These are phyloP conservation scores for Lumnitzera racemosa DNA, from an alignment of 345 rosid genomes.

Conservation along the genomic window DNA sequence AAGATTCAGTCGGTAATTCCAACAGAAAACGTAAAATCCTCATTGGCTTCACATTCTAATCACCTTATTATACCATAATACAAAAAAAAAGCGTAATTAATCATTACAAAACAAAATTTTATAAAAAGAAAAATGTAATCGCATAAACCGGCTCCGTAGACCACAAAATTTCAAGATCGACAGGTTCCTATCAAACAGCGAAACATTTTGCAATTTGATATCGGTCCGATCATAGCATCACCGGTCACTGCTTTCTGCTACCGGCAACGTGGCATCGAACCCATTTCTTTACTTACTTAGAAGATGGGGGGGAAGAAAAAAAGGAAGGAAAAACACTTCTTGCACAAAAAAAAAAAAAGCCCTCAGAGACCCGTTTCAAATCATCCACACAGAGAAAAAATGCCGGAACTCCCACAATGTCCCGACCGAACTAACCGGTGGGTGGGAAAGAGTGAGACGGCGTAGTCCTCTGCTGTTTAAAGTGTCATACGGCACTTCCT, in stretches of 20 bases:
- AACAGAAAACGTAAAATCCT: conserved; percentile 29
- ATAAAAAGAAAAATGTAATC: conserved; percentile 22
- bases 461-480: conserved; percentile 15
- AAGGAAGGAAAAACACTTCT: background rate
- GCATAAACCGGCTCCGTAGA: conserved; percentile 56
- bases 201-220: conserved; percentile 19
- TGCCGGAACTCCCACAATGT: conserved; percentile 2
- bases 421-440: conserved; percentile 15
- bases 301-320: too few species aligned
- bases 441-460: conserved; percentile 11
- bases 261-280: conserved; percentile 59
- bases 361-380: conserved; percentile 62
- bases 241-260: conserved; percentile 42
- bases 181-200: conserved; percentile 63
- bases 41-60: conserved; percentile 32
- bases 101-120: background rate
- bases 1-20: conserved; percentile 87
- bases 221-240: conserved; percentile 57
- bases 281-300: background rate
- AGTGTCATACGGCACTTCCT: conserved; percentile 76
- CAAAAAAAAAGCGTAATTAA: background rate
- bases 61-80: conserved; percentile 1
- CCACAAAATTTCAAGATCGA: conserved; percentile 22
- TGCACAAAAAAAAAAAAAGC: background rate
- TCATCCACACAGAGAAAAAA: conserved; percentile 28